Conservation (phyloP, 2,329 filamentous ascomycete species). For the Nothophoma quercina region DNA sequence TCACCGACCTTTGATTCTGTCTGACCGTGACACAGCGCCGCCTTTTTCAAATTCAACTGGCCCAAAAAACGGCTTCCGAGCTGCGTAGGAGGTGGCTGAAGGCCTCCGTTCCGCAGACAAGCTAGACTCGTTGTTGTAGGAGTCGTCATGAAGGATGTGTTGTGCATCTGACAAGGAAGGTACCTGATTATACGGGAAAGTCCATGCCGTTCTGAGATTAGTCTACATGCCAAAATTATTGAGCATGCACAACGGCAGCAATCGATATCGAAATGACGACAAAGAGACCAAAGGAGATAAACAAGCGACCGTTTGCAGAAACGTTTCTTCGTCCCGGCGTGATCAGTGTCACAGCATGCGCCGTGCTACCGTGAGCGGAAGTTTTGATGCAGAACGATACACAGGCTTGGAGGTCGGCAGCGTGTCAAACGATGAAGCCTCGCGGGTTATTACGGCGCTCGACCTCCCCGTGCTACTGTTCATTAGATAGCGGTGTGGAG, state of each 20-base stretch:
- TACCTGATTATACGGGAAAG: conserved; percentile 1
- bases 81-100: conserved; percentile 7
- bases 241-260: conserved; percentile 14
- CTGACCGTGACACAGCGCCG: not conserved
- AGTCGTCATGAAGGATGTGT: conserved; percentile 9
- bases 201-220: conserved; percentile 2
- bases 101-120: not conserved
- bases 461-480: conserved; percentile 4
- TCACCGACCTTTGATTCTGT: conserved; percentile 4
- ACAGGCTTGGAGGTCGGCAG: not conserved
- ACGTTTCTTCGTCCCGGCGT: conserved; percentile 3
- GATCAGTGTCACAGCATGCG: conserved; percentile 13
- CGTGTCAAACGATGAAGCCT: not conserved
- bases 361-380: conserved; percentile 10
- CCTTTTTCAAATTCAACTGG: not conserved
- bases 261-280: conserved; percentile 15
- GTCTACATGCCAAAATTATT: conserved; percentile 6
- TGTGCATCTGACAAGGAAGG: conserved; percentile 15
- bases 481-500: conserved; percentile 14
- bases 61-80: not conserved
- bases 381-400: conserved; percentile 7
- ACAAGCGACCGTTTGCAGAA: conserved; percentile 21
- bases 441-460: conserved; percentile 6
- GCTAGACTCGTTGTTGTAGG: not conserved
- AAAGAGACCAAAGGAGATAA: conserved; percentile 3